These are phyloP conservation scores for Neocatenulostroma microsporum DNA, from an alignment of 2,329 filamentous ascomycete genomes.

Conservation along the genomic window DNA sequence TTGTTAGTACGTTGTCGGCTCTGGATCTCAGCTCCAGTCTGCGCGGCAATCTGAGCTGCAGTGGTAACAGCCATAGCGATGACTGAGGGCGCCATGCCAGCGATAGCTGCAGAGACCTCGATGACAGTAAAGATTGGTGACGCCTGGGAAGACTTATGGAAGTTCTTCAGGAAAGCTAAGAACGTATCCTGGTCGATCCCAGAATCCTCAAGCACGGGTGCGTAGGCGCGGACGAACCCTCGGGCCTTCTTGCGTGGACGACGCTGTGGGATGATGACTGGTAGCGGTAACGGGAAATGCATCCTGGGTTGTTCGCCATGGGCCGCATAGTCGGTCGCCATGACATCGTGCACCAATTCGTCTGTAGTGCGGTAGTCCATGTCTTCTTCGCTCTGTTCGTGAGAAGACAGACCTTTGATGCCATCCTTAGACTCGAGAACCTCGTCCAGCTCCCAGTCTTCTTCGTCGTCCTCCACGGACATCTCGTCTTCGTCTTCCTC, in stretches of 20 bases:
- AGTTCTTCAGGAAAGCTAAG: slow-evolving; percentile 42
- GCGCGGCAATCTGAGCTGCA: slow-evolving; percentile 37
- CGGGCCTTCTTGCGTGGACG: slow-evolving; percentile 42
- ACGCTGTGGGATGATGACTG: slow-evolving; percentile 47
- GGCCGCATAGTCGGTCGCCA: slow-evolving; percentile 6
- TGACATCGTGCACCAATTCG: slow-evolving; percentile 20
- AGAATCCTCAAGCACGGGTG: slow-evolving; percentile 40
- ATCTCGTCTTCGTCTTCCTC: slow-evolving; percentile 8
- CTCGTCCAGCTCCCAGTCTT: slow-evolving; percentile 27
- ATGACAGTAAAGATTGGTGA: slow-evolving; percentile 26
- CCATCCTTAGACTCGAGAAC: slow-evolving; percentile 10
- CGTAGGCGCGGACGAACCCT: slow-evolving; percentile 49
- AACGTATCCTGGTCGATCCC: slow-evolving; percentile 45
- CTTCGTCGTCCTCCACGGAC: slow-evolving; percentile 23
- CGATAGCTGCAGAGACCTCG: slow-evolving; percentile 28
- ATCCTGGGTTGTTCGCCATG: neutral
- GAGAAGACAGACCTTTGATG: slow-evolving; percentile 19
- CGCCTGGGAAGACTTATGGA: slow-evolving; percentile 39
- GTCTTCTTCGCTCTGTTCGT: slow-evolving; percentile 20
- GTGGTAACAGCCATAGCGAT: slow-evolving; percentile 39
- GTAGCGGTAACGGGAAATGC: slow-evolving; percentile 29
- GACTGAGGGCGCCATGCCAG: slow-evolving; percentile 33
- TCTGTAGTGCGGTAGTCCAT: slow-evolving; percentile 13
- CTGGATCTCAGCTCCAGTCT: slow-evolving; percentile 36
- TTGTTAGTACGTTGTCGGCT: slow-evolving; percentile 38